Evolutionary conservation across 768 basidiomycete species (phyloP).

Genomic region (Panus rudis): DNA sequence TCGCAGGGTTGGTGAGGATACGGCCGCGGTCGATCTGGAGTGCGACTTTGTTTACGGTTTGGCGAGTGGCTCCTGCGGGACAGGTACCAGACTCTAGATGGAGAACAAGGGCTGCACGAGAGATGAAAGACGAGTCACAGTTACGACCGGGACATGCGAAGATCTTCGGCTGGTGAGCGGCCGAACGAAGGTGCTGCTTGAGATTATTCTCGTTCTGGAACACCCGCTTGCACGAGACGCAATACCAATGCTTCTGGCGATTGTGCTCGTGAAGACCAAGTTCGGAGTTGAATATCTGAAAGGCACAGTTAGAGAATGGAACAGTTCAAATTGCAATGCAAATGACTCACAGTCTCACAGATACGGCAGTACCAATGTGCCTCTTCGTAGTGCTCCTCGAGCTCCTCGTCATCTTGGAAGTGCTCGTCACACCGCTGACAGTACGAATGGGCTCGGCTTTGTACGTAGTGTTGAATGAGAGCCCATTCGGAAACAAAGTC

Average conservation of each 20-base stretch:
- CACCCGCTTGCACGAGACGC: slow-evolving; percentile 33
- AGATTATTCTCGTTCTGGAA: slow-evolving; percentile 39
- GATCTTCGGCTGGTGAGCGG: slow-evolving; percentile 36
- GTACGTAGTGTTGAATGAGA: slow-evolving; percentile 45
- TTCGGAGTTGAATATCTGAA: slow-evolving; percentile 31
- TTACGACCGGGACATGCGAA: slow-evolving; percentile 31
- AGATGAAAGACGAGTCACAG: slow-evolving; percentile 44
- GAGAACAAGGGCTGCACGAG: slow-evolving; percentile 45
- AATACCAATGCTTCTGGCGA: slow-evolving; percentile 29
- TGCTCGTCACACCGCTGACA: slow-evolving; percentile 45
- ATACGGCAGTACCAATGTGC: slow-evolving; percentile 36
- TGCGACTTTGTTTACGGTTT: slow-evolving; percentile 33
- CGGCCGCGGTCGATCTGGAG: slow-evolving; percentile 36
- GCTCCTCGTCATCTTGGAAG: slow-evolving; percentile 27
- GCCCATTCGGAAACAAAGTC: slow-evolving; percentile 36
- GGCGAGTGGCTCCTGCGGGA: slow-evolving; percentile 38
- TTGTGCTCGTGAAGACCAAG: slow-evolving; percentile 32
- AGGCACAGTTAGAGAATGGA: not conserved
- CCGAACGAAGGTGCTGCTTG: slow-evolving; percentile 45
- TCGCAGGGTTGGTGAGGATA: slow-evolving; percentile 49
- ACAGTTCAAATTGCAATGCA: not conserved
- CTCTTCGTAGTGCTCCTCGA: slow-evolving; percentile 34
- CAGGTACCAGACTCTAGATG: slow-evolving; percentile 62
- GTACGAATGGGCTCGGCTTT: slow-evolving; percentile 42
- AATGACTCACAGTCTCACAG: slow-evolving; percentile 1